These are phyloP conservation scores for Sclerotiophoma versabilis DNA, from an alignment of 2,329 filamentous ascomycete genomes.

Conservation along the genomic window DNA sequence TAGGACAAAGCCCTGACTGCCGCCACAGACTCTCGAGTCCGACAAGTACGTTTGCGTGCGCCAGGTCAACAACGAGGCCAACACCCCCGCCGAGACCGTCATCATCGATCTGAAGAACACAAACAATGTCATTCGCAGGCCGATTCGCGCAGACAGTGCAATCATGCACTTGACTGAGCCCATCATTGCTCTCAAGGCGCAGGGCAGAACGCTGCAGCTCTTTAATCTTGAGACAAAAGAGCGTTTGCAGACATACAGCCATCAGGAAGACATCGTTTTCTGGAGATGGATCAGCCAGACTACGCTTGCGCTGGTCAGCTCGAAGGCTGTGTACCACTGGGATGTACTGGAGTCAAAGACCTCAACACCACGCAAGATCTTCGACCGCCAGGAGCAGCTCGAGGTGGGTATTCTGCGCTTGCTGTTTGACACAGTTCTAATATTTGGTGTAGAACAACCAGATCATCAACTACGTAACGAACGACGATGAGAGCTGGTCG, in stretches of 20 bases:
- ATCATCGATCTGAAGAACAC: constrained; percentile 97
- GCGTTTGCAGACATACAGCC: constrained; percentile 95
- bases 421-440: constrained; percentile 4
- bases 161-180: constrained; percentile 99
- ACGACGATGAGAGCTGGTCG: constrained; percentile 97
- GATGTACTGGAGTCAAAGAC: constrained; percentile 89
- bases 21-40: constrained; percentile 87
- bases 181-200: constrained; percentile 95
- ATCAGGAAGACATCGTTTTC: constrained; percentile 97
- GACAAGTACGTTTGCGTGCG: constrained; percentile 96
- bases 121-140: constrained; percentile 92
- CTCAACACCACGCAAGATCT: constrained; percentile 81
- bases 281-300: constrained; percentile 99
- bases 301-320: constrained; percentile 87
- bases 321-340: constrained; percentile 94
- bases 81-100: constrained; percentile 88
- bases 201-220: constrained; percentile 93
- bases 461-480: constrained; percentile 99
- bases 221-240: constrained; percentile 93
- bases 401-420: constrained; percentile 62
- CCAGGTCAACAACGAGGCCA: constrained; percentile 82
- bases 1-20: constrained; percentile 28
- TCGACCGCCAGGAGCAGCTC: constrained; percentile 92
- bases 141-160: constrained; percentile 98
- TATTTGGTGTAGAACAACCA: constrained; percentile 74